Evolutionary conservation across 139 green algal species (phyloP).

Genomic region (Protoeuglena noctilucae): DNA sequence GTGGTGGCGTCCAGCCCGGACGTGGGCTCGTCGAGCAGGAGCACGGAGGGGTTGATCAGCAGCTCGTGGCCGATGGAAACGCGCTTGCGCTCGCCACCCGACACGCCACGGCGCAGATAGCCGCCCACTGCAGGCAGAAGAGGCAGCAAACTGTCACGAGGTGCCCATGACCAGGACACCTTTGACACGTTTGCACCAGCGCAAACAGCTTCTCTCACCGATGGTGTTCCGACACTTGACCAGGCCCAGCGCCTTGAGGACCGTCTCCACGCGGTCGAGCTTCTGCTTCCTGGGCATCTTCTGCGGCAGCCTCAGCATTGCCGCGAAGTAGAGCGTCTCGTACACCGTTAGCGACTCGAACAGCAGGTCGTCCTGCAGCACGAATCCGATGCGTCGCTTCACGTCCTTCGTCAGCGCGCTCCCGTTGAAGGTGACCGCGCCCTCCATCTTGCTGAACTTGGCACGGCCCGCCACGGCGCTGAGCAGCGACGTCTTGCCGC

Average conservation of each 20-base stretch:
- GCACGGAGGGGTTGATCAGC: slow-evolving; percentile 75
- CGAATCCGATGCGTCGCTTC: slow-evolving; percentile 47
- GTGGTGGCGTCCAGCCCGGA: slow-evolving; percentile 80
- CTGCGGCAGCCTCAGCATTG: slow-evolving; percentile 57
- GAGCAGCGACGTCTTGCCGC: slow-evolving; percentile 64
- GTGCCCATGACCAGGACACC: neutral
- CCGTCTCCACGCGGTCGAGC: slow-evolving; percentile 38
- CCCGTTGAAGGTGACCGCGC: slow-evolving; percentile 54
- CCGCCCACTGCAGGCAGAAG: slow-evolving; percentile 26
- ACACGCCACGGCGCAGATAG: slow-evolving; percentile 62
- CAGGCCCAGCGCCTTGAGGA: slow-evolving; percentile 53
- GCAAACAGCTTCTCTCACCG: slow-evolving; percentile 14
- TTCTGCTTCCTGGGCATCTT: slow-evolving; percentile 41
- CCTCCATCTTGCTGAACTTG: slow-evolving; percentile 19
- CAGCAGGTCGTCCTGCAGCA: slow-evolving; percentile 77
- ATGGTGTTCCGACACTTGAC: slow-evolving; percentile 69
- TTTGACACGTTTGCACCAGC: no score
- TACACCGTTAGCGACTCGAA: slow-evolving; percentile 60
- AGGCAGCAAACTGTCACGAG: neutral
- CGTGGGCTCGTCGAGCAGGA: slow-evolving; percentile 71
- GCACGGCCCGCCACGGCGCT: slow-evolving; percentile 43
- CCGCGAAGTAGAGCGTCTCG: slow-evolving; percentile 63
- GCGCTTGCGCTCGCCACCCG: slow-evolving; percentile 85
- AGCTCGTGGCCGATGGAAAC: slow-evolving; percentile 75
- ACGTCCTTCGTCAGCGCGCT: slow-evolving; percentile 34